Evolutionary conservation across 2,329 filamentous ascomycete genomes (phyloP), one percentile per base, ranked within the genome.

Genomic region (Calonectria montana): DNA sequence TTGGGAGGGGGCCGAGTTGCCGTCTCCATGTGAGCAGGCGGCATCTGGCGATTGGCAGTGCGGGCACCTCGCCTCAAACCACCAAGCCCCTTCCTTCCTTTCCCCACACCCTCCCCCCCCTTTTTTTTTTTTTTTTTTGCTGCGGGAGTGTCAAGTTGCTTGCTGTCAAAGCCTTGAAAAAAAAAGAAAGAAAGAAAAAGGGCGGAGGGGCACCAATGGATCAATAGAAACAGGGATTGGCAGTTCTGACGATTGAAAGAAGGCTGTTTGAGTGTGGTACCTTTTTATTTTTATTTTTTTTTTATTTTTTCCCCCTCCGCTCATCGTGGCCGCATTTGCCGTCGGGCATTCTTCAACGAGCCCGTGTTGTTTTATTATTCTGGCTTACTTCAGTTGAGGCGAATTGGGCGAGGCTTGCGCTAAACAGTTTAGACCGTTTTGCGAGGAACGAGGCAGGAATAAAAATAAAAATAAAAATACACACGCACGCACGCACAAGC

Each of bases 51-150:
- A 57, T 64, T 69, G 57, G 59, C 47, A 35, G 27, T 9, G 37
- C 39, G 37, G n/a, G 9, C 45, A 37, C 67, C 37, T 64, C 62
- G 57, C 57, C 47, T 68, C 66, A 64, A 27, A 59, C 53, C 21
- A 27, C 65, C 41, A 67, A 67, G 65, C 65, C 65, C 35, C 53
- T 59, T 61, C 31, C 53, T 57, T 59, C 53, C 53, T 35, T 45
- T 53, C 23, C 47, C 63, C 53, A 39, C 53, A 39, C 48, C 48
- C 48, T n/a, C n/a, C n/a, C n/a, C 29, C 39, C 39, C 39, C n/a
- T 41, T 41, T 41, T 6, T 6, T 41, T 41, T 41, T 7, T 43
- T 18, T 43, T n/a, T 43, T 21, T 25, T 23, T n/a, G 31, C 13
- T 39, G 53, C 53, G 31, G 53, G 53, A 59, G 53, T 35, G 31